Evolutionary conservation across 73 alveolate genomes (phyloP), one percentile per base, ranked within the genome.

Genomic region (Diophrys sp.): DNA sequence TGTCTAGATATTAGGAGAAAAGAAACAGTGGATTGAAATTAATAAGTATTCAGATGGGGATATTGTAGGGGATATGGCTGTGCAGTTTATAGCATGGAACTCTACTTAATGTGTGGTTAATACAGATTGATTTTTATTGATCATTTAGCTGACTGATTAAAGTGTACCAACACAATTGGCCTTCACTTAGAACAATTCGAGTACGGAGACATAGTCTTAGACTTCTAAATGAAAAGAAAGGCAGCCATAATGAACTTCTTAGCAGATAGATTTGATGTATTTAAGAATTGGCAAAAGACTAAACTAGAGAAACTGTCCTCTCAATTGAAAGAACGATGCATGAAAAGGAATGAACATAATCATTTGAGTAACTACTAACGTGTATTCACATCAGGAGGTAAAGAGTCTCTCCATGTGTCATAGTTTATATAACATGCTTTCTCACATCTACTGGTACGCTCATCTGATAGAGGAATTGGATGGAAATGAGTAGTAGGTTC

Each of bases 321-420:
- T 62, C 5, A 2, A 62, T n/a, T n/a, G 5, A 71, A 71, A 23
- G 66, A 71, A 11, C 29, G 56, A 30, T 30, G 1, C 29, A 29
- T 71, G 29, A 31, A 30, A 5, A 71, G 34, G 32, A 33, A 71
- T 33, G 79, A 71, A 71, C n/a, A n/a, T n/a, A n/a, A n/a, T n/a
- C n/a, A n/a, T n/a, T n/a, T n/a, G n/a, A n/a, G n/a, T n/a, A n/a
- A n/a, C n/a, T n/a, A n/a, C n/a, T n/a, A n/a, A n/a, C n/a, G n/a
- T n/a, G n/a, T n/a, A n/a, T n/a, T n/a, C n/a, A n/a, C n/a, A n/a
- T n/a, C n/a, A n/a, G n/a, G n/a, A n/a, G n/a, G n/a, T n/a, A n/a
- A n/a, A n/a, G n/a, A n/a, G n/a, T n/a, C n/a, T n/a, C n/a, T n/a
- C n/a, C n/a, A 44, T 44, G 62, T 11, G 62, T 44, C 62, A 44